Base-by-base conservation (phyloP, 371 early-diverging fungal species). In the Mucor plumbeus region DNA sequence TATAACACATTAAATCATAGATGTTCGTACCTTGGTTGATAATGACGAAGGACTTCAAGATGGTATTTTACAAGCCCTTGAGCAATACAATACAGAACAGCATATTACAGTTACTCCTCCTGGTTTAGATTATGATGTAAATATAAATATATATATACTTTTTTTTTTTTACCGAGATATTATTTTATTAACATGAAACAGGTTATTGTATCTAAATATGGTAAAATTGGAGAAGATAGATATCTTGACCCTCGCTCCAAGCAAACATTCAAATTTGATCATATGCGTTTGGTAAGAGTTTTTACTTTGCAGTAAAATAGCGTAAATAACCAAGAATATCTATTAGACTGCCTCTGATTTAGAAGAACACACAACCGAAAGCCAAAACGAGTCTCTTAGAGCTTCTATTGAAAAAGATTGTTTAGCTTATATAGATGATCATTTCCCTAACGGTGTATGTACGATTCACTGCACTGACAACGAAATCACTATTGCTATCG, bases 61-160 rank as follows among this genome's bases (percentile, higher is more conserved):
- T 35, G 90, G 88, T 33, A 89, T 96, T 57, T 67, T 86, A n/a
- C 72, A 79, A 8, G 87, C 92, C 7, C 79, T 97, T 64, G 90
- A 87, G 54, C 87, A 93, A 64, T 95, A 96, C 78, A 94, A 97
- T 76, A 88, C 86, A 31, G 91, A 92, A 67, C 94, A 96, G 71
- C 88, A 91, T 67, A 84, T 88, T 38, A 87, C 90, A 7, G 91
- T 91, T 7, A 75, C 75, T 7, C 82, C 89, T 9, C 91, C 94
- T 0, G 92, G 80, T 33, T 67, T 77, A 60, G 85, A 90, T 38
- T 78, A 88, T 67, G 78, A 87, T 75, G 95, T 90, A 81, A 67
- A 59, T 26, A 58, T 26, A 26, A n/a, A n/a, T n/a, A n/a, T n/a
- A n/a, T n/a, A n/a, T n/a, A n/a, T n/a, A n/a, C n/a, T n/a, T n/a